phyloP scores from a whole-genome alignment of 805 yeast species.

The Hanseniaspora lachancei region DNA sequence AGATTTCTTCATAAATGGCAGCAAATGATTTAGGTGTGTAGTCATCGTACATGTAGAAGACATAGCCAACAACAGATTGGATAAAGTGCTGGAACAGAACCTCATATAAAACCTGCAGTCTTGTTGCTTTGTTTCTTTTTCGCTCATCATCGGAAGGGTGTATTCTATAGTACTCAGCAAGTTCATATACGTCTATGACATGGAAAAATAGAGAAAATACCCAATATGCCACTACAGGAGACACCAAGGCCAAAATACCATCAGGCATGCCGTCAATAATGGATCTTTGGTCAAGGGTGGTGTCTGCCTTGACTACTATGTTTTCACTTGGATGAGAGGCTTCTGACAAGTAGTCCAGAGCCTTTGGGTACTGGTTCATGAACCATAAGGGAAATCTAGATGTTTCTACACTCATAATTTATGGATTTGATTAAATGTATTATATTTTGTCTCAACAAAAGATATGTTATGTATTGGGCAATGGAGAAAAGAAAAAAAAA shows the following conservation, averaged over 20 bases:
- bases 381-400: conserved; percentile 6
- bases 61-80: conserved; percentile 60
- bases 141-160: conserved; percentile 83
- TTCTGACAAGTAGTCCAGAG: not conserved
- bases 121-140: conserved; percentile 60
- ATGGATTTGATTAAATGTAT: too few species aligned
- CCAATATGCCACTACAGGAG: conserved; percentile 84
- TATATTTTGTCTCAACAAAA: too few species aligned
- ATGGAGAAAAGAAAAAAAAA: too few species aligned
- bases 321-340: not conserved
- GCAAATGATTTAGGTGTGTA: conserved; percentile 23
- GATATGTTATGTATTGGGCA: too few species aligned
- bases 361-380: conserved; percentile 9
- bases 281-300: conserved; percentile 2
- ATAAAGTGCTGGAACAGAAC: conserved; percentile 75
- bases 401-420: not conserved
- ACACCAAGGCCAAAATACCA: conserved; percentile 51
- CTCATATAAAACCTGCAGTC: conserved; percentile 59
- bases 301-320: not conserved
- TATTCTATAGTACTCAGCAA: conserved; percentile 74
- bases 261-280: conserved; percentile 40
- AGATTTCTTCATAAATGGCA: conserved; percentile 26
- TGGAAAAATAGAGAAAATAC: conserved; percentile 58
- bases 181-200: conserved; percentile 54
- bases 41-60: conserved; percentile 45